These are phyloP conservation scores for Arthrobotrys entomopaga DNA, from an alignment of 2,329 filamentous ascomycete species.

Conservation along the genomic window DNA sequence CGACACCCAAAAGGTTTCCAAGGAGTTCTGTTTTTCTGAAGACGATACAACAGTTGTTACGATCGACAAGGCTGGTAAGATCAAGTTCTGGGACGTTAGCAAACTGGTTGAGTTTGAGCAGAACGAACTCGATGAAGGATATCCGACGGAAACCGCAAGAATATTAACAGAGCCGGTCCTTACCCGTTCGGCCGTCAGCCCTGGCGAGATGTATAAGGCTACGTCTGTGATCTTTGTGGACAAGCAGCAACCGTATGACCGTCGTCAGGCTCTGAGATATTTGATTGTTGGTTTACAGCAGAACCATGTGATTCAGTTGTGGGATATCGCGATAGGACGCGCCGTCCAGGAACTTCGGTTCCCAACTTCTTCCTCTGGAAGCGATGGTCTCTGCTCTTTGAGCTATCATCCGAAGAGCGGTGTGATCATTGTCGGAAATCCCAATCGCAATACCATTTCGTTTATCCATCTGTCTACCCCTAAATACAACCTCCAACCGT, in stretches of 20 bases:
- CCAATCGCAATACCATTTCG: conserved; percentile 96
- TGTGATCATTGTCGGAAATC: conserved; percentile 94
- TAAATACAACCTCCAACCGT: conserved; percentile 81
- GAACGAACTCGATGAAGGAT: conserved; percentile 63
- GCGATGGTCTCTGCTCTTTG: conserved; percentile 96
- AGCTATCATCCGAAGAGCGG: conserved; percentile 91
- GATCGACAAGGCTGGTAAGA: conserved; percentile 92
- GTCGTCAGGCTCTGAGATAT: conserved; percentile 88
- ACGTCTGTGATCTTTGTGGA: conserved; percentile 96
- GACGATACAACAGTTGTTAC: conserved; percentile 95
- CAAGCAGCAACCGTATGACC: conserved; percentile 92
- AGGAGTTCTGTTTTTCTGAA: conserved; percentile 97
- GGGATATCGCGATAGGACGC: conserved; percentile 95
- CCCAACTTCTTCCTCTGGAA: conserved; percentile 87
- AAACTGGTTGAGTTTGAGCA: conserved; percentile 70
- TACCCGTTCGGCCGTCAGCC: conserved; percentile 84
- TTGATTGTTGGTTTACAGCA: conserved; percentile 98
- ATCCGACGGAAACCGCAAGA: conserved; percentile 65
- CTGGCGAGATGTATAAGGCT: conserved; percentile 93
- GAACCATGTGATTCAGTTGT: conserved; percentile 97
- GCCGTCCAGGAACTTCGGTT: conserved; percentile 97
- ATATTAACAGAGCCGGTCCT: conserved; percentile 87
- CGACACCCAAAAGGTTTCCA: conserved; percentile 95
- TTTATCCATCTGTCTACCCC: conserved; percentile 95
- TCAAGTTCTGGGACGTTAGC: conserved; percentile 98